These are phyloP conservation scores for Exophiala spinifera DNA, from an alignment of 2,329 filamentous ascomycete genomes.

Conservation along the genomic window DNA sequence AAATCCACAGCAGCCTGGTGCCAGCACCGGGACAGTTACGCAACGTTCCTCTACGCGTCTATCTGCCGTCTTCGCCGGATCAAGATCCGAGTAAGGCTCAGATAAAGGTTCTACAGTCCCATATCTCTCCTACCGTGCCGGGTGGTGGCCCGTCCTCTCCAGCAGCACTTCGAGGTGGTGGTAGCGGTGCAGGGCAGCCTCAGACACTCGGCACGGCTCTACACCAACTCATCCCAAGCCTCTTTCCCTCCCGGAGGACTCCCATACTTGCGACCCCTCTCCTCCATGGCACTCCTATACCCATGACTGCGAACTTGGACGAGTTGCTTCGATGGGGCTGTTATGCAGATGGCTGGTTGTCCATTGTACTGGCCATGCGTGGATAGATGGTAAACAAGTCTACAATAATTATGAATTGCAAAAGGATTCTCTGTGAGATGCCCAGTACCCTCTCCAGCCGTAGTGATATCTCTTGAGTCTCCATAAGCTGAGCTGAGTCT, in stretches of 20 bases:
- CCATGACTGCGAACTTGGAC: slow-evolving; percentile 74
- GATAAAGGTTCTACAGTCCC: slow-evolving; percentile 72
- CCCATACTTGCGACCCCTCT: slow-evolving; percentile 80
- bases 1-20: slow-evolving; percentile 73
- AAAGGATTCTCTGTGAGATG: background rate
- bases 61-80: slow-evolving; percentile 68
- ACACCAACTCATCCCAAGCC: slow-evolving; percentile 67
- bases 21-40: slow-evolving; percentile 67
- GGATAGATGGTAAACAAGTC: background rate
- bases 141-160: slow-evolving; percentile 21
- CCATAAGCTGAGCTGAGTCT: background rate
- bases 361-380: slow-evolving; percentile 70
- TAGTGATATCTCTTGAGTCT: no score
- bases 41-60: slow-evolving; percentile 83
- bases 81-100: slow-evolving; percentile 43
- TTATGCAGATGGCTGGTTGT: slow-evolving; percentile 91
- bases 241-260: slow-evolving; percentile 85
- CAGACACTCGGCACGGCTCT: slow-evolving; percentile 76
- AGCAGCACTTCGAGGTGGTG: slow-evolving; percentile 27
- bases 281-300: slow-evolving; percentile 79
- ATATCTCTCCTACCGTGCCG: slow-evolving; percentile 55
- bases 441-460: no score
- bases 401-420: background rate
- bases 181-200: slow-evolving; percentile 41
- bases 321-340: slow-evolving; percentile 78